Base-by-base conservation (phyloP, 192 early-diverging fungal genomes). In the Spizellomyces sp. region DNA sequence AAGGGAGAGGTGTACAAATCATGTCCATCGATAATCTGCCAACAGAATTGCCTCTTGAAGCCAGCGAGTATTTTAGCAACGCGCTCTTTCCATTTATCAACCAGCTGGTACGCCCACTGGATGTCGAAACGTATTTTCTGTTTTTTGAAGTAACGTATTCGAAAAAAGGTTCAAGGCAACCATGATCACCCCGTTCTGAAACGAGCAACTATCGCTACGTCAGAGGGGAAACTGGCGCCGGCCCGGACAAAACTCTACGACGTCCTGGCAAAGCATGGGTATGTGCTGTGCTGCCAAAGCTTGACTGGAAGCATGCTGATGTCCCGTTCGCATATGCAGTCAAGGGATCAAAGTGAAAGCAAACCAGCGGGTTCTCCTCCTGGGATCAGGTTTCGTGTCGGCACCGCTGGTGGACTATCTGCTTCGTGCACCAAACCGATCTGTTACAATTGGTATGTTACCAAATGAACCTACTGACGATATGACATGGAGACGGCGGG, bases 1-100 rank as follows among this genome's bases (percentile, higher is more conserved):
- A 93, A 67, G 89, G 84, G 19, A 76, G 81, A 5, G 97, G 97
- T 44, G 88, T 95, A n/a, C 94, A 96, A 75, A 93, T 99, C 78
- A 95, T 97, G 89, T 94, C 94, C 7, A 93, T 99, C 45, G 97
- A 99, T 73, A 99, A 96, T 73, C 78, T 99, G 47, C 97, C 97
- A 2, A 93, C 97, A 4, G 97, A 99, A 81, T 82, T 99, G 68
- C 97, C 97, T 5, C 75, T 96, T 19, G 95, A 98, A 72, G 93
- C 95, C 43, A 96, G 94, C 77, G 82, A 94, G 75, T 91, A 93
- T 79, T 99, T 99, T 81, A 91, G 93, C 68, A 86, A 92, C 63
- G 83, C 92, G 8, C 80, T 99, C 12, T 90, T 87, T 64, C 94
- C 96, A 5, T 88, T 85, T 66, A 78, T 95, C 55, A 89, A 86